phyloP scores from a whole-genome alignment of 495 filamentous ascomycete genomes.

The Astrocystis sublimbata region DNA sequence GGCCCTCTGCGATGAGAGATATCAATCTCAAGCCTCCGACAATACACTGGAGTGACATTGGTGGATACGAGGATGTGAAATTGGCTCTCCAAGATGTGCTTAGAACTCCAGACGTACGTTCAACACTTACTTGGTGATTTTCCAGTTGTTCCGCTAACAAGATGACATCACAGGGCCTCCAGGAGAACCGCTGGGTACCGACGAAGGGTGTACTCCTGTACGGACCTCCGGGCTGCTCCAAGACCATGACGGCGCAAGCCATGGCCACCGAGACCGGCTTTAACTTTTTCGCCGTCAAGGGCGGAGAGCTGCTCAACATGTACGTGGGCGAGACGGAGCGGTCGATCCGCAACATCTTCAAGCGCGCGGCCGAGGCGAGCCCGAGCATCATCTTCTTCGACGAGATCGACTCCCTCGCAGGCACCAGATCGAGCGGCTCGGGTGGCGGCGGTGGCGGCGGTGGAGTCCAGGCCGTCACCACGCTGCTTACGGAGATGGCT shows the following conservation, averaged over 20 bases:
- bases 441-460: constrained; percentile 48
- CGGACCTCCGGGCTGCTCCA: constrained; percentile 93
- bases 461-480: constrained; percentile 83
- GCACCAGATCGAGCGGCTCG: constrained; percentile 56
- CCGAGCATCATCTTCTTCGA: constrained; percentile 98
- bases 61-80: constrained; percentile 82
- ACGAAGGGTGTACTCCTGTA: constrained; percentile 88
- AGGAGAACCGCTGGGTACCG: constrained; percentile 39
- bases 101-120: constrained; percentile 25
- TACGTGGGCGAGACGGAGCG: constrained; percentile 97
- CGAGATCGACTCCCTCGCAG: constrained; percentile 94
- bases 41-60: constrained; percentile 86
- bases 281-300: constrained; percentile 95
- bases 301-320: constrained; percentile 94
- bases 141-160: background rate
- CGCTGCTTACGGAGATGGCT: constrained; percentile 94
- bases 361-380: constrained; percentile 78
- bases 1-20: constrained; percentile 87
- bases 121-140: background rate
- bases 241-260: constrained; percentile 90
- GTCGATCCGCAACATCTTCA: constrained; percentile 82
- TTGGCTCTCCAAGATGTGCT: constrained; percentile 43
- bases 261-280: constrained; percentile 88
- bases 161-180: constrained; percentile 19
- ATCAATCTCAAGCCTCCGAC: constrained; percentile 86